Percentiles rank a stretch among this genome's conserved stretches.
phyloP scores from a whole-genome alignment of 345 rosid species.

The Boechera stricta region DNA sequence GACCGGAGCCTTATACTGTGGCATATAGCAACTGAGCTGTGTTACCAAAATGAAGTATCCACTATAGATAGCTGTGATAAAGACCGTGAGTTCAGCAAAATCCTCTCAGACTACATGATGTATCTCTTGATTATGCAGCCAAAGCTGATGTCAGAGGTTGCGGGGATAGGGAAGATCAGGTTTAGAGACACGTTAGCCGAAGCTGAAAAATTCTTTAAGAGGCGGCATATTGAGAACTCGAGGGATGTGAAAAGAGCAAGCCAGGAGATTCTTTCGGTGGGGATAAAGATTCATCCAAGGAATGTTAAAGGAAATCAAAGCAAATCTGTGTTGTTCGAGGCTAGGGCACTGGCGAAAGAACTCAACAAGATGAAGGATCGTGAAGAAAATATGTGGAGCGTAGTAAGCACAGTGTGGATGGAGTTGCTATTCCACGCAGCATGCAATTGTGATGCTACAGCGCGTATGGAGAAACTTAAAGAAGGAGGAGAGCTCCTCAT shows the following conservation, averaged over 20 bases:
- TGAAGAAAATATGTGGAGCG: background rate
- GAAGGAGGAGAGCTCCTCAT: background rate
- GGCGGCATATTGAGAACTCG: background rate
- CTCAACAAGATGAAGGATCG: background rate
- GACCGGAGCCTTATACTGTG: background rate
- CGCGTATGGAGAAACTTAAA: background rate
- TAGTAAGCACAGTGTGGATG: background rate
- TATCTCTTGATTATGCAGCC: slow-evolving; percentile 58
- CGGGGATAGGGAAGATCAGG: slow-evolving; percentile 54
- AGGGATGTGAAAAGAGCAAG: background rate
- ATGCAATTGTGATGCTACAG: background rate
- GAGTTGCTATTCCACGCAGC: background rate
- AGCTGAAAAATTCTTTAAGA: background rate
- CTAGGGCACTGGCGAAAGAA: background rate
- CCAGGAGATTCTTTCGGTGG: background rate
- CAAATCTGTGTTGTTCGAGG: background rate
- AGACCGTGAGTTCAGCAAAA: slow-evolving; percentile 47
- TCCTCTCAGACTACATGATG: slow-evolving; percentile 57
- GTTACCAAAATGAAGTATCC: background rate
- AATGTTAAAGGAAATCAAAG: background rate
- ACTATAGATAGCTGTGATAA: background rate
- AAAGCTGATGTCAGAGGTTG: slow-evolving; percentile 51
- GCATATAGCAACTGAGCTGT: background rate
- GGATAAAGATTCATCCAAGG: background rate
- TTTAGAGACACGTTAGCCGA: background rate